Percentiles rank a stretch among this genome's conserved stretches.
Conservation (phyloP, 1,284 basidiomycete species). For the Mycena citricolor region DNA sequence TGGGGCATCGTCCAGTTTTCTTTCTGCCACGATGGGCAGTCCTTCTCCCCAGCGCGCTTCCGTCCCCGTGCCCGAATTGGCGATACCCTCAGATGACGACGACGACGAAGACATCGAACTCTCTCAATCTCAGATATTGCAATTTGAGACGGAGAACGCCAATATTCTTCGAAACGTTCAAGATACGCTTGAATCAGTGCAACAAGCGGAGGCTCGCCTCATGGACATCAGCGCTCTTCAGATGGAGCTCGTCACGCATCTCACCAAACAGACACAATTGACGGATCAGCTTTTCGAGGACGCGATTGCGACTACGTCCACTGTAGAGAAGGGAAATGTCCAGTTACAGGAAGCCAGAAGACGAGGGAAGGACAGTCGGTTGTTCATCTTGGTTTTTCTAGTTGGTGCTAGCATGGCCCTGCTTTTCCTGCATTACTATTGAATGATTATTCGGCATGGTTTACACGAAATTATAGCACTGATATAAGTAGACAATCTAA, state of each 20-base stretch:
- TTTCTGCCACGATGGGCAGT: slow-evolving; percentile 66
- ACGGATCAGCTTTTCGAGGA: slow-evolving; percentile 90
- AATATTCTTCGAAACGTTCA: slow-evolving; percentile 80
- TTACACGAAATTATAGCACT: slow-evolving; percentile 7
- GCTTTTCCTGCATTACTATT: slow-evolving; percentile 86
- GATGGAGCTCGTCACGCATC: slow-evolving; percentile 82
- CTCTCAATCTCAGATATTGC: slow-evolving; percentile 81
- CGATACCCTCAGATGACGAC: slow-evolving; percentile 48
- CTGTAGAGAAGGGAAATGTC: slow-evolving; percentile 83
- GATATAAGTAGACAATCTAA: slow-evolving; percentile 14
- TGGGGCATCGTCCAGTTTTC: slow-evolving; percentile 56
- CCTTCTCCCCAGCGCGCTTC: slow-evolving; percentile 27
- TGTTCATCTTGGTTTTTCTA: slow-evolving; percentile 84
- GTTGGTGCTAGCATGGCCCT: slow-evolving; percentile 83
- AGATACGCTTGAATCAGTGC: slow-evolving; percentile 81
- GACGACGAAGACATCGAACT: slow-evolving; percentile 78
- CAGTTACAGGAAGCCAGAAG: slow-evolving; percentile 83
- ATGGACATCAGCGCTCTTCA: slow-evolving; percentile 90
- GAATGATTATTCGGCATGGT: slow-evolving; percentile 5
- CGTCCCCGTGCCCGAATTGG: slow-evolving; percentile 27
- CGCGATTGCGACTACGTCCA: slow-evolving; percentile 78
- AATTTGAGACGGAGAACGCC: slow-evolving; percentile 89
- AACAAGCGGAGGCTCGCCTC: slow-evolving; percentile 84
- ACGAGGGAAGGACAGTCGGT: slow-evolving; percentile 77
- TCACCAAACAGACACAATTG: slow-evolving; percentile 85